Evolutionary conservation across 805 yeast genomes (phyloP).

Genomic region (Kodamaea restingae): DNA sequence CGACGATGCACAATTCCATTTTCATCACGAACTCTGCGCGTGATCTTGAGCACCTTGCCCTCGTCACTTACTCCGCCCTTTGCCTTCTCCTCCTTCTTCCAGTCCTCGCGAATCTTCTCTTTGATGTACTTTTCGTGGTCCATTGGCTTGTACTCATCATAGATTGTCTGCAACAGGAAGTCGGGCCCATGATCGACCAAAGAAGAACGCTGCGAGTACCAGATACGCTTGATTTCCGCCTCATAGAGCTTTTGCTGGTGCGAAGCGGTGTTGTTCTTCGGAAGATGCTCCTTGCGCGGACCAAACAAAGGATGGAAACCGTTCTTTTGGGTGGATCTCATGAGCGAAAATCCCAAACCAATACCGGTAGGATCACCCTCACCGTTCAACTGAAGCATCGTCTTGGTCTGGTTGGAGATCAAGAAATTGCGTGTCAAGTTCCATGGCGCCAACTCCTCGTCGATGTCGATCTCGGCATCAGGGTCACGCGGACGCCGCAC

Average conservation of each 20-base stretch:
- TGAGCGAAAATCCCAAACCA: constrained; percentile 83
- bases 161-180: constrained; percentile 30
- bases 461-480: constrained; percentile 53
- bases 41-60: constrained; percentile 44
- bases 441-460: constrained; percentile 92
- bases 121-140: constrained; percentile 30
- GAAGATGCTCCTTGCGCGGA: constrained; percentile 33
- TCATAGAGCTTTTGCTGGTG: constrained; percentile 88
- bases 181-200: constrained; percentile 39
- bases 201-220: constrained; percentile 78
- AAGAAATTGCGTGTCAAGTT: constrained; percentile 86
- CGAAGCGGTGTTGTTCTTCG: constrained; percentile 39
- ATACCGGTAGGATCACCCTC: constrained; percentile 93
- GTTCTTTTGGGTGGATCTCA: constrained; percentile 92
- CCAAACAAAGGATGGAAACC: constrained; percentile 56
- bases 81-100: constrained; percentile 29
- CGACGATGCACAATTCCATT: constrained; percentile 83
- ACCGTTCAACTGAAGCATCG: constrained; percentile 92
- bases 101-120: constrained; percentile 32
- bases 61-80: constrained; percentile 22
- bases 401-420: constrained; percentile 92
- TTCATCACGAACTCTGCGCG: constrained; percentile 75
- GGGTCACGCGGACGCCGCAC: constrained; percentile 25
- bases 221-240: constrained; percentile 80
- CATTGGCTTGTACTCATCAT: constrained; percentile 36